Conservation (phyloP, 2,329 filamentous ascomycete species). For the Albophoma yamanashiensis region DNA sequence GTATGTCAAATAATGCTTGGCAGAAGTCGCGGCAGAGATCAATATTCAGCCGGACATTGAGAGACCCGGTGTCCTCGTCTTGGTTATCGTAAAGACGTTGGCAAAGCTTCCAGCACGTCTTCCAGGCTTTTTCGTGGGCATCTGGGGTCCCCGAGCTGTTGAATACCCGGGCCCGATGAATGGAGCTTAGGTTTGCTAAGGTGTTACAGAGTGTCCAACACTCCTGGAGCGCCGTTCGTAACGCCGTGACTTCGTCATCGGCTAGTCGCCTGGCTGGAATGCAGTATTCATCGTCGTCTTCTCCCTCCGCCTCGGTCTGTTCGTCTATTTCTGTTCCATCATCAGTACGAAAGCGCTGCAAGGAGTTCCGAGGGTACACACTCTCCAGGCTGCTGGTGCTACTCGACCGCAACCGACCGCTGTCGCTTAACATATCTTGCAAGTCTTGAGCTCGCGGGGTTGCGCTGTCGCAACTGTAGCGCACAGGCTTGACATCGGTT, state of each 20-base stretch:
- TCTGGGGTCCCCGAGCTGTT: constrained; percentile 63
- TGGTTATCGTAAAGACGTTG: constrained; percentile 78
- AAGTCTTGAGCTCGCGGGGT: constrained; percentile 79
- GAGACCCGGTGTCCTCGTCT: constrained; percentile 56
- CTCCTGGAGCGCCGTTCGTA: constrained; percentile 71
- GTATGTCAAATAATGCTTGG: constrained; percentile 79
- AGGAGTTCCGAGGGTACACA: constrained; percentile 26
- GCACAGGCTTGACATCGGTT: constrained; percentile 58
- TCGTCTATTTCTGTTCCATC: constrained; percentile 41
- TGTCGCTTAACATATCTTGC: constrained; percentile 56
- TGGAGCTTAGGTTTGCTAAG: constrained; percentile 72
- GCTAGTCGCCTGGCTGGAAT: constrained; percentile 29
- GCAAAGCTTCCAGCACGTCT: constrained; percentile 86
- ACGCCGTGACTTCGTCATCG: constrained; percentile 52
- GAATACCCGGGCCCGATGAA: constrained; percentile 71
- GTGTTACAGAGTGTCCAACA: constrained; percentile 95
- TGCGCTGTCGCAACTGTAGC: constrained; percentile 56
- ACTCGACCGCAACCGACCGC: constrained; percentile 48
- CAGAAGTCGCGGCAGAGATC: constrained; percentile 89
- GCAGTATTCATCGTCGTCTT: constrained; percentile 37
- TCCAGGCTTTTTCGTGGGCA: constrained; percentile 82
- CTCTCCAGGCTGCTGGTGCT: constrained; percentile 70
- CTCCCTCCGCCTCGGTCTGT: constrained; percentile 39
- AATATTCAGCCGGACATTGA: constrained; percentile 62
- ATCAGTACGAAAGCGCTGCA: neutral